Conservation (phyloP, 257 asterid genomes). For the Primulina huaijiensis region DNA sequence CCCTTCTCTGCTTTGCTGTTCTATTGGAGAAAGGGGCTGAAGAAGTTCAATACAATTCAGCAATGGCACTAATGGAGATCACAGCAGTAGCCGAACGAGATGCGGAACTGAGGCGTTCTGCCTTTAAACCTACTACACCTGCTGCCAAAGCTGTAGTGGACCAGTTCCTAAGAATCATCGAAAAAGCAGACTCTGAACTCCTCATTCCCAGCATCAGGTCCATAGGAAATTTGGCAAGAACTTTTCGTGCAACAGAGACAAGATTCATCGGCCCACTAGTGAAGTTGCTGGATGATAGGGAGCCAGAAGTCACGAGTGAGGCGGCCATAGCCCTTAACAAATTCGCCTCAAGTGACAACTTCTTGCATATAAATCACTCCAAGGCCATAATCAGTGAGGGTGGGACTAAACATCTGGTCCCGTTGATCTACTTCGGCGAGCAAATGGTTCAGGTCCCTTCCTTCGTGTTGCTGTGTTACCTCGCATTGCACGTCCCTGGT, state of each 20-base stretch:
- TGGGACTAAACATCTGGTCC: constrained; percentile 51
- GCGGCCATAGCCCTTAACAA: constrained; percentile 58
- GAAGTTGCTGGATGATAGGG: constrained; percentile 54
- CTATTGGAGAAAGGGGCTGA: constrained; percentile 60
- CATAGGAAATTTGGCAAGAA: constrained; percentile 65
- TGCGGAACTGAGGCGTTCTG: constrained; percentile 46
- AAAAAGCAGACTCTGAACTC: constrained; percentile 42
- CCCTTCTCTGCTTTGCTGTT: constrained; percentile 57
- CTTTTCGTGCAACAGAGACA: constrained; percentile 71
- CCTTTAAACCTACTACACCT: constrained; percentile 72
- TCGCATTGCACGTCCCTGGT: constrained; percentile 70
- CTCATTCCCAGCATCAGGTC: constrained; percentile 65
- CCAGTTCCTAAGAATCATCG: constrained; percentile 53
- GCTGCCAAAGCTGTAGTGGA: constrained; percentile 71
- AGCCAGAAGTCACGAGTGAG: constrained; percentile 55
- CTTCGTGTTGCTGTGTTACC: constrained; percentile 49
- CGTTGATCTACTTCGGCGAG: constrained; percentile 57
- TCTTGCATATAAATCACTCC: constrained; percentile 53
- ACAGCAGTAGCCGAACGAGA: constrained; percentile 64
- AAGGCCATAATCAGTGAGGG: constrained; percentile 49
- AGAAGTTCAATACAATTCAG: constrained; percentile 59
- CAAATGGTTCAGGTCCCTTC: constrained; percentile 64
- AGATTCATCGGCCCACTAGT: constrained; percentile 61
- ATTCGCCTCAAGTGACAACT: constrained; percentile 59
- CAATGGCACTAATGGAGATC: constrained; percentile 83